Percentiles rank a stretch among this genome's conserved stretches.
Evolutionary conservation across 2,329 filamentous ascomycete species (phyloP).

Genomic region (Colletotrichum tamarilloi): DNA sequence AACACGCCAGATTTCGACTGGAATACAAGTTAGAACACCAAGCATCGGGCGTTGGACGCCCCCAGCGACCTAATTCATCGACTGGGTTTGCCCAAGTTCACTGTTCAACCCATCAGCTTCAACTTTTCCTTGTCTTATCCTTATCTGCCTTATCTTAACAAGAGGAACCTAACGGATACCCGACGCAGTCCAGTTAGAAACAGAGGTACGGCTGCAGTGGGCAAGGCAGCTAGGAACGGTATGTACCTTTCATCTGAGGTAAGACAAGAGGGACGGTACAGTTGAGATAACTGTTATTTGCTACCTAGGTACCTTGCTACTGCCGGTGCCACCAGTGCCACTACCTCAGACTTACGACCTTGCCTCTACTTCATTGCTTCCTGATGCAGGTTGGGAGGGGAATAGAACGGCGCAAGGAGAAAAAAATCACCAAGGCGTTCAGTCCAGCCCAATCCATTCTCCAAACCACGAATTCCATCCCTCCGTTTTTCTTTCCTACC

Average conservation of each 20-base stretch:
- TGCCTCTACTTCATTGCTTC: background rate
- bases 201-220: background rate
- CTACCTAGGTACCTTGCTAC: background rate
- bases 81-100: background rate
- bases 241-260: slow-evolving; percentile 8
- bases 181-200: background rate
- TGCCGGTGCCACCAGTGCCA: slow-evolving; percentile 1
- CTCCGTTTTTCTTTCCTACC: background rate
- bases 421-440: slow-evolving; percentile 30
- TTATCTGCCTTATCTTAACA: slow-evolving; percentile 1
- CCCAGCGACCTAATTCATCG: background rate
- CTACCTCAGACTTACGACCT: slow-evolving; percentile 7
- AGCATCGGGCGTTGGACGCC: slow-evolving; percentile 14
- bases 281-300: slow-evolving; percentile 4
- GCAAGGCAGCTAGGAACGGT: background rate
- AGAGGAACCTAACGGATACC: background rate
- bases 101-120: background rate
- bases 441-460: slow-evolving; percentile 29
- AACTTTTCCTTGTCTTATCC: background rate
- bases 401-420: slow-evolving; percentile 27
- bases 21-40: background rate
- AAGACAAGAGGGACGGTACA: slow-evolving; percentile 22
- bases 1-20: slow-evolving; percentile 1
- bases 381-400: slow-evolving; percentile 25
- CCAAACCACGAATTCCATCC: slow-evolving; percentile 17